Evolutionary conservation across 192 early-diverging fungal genomes (phyloP).

Genomic region (Gonapodya prolifera): DNA sequence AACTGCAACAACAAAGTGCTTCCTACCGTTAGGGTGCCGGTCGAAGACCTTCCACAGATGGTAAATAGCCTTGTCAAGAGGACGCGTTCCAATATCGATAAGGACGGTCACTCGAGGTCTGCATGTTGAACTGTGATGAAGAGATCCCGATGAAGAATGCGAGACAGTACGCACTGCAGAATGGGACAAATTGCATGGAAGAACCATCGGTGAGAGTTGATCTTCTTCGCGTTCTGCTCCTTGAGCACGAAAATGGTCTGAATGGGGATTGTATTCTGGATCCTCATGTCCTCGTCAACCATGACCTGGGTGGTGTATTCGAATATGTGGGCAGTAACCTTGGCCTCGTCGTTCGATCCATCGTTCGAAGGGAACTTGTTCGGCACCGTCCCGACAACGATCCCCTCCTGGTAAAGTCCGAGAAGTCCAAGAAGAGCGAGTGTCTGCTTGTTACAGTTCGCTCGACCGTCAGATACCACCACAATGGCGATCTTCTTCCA

Average conservation of each 20-base stretch:
- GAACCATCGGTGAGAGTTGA: conserved; percentile 50
- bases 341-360: neutral
- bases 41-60: conserved; percentile 72
- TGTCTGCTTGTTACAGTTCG: neutral
- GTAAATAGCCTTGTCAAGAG: conserved; percentile 56
- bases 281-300: conserved; percentile 35
- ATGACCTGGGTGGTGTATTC: conserved; percentile 45
- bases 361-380: neutral
- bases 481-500: conserved; percentile 3
- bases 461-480: conserved; percentile 5
- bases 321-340: conserved; percentile 27
- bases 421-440: conserved; percentile 4
- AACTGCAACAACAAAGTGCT: no score
- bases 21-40: conserved; percentile 44
- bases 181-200: conserved; percentile 50
- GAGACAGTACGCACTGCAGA: no score
- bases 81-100: conserved; percentile 68
- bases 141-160: no score
- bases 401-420: conserved; percentile 11
- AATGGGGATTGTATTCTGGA: conserved; percentile 48
- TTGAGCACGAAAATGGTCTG: conserved; percentile 72
- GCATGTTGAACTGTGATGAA: no score
- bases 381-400: conserved; percentile 9
- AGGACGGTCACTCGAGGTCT: conserved; percentile 48
- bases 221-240: conserved; percentile 54